These are phyloP conservation scores for Diaporthe eres DNA, from an alignment of 2,329 filamentous ascomycete genomes.

Conservation along the genomic window DNA sequence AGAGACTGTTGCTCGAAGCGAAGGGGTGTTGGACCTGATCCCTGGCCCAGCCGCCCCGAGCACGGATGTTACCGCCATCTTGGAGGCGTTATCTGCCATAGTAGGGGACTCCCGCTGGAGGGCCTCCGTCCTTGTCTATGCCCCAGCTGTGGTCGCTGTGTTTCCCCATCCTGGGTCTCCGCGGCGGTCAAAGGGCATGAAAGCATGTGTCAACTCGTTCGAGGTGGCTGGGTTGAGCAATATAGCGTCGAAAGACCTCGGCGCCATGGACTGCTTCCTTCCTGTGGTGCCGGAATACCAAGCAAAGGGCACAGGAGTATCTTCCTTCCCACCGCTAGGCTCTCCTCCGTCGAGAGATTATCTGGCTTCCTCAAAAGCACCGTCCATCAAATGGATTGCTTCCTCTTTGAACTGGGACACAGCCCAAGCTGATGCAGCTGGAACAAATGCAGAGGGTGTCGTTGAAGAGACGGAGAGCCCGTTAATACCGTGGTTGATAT, in stretches of 20 bases:
- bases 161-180: constrained; percentile 74
- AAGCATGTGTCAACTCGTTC: constrained; percentile 65
- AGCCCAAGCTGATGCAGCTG: constrained; percentile 48
- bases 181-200: constrained; percentile 60
- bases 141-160: constrained; percentile 77
- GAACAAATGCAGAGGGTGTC: constrained; percentile 52
- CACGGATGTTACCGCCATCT: constrained; percentile 75
- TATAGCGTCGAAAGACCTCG: constrained; percentile 60
- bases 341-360: constrained; percentile 57
- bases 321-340: constrained; percentile 69
- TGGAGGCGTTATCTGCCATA: constrained; percentile 84
- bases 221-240: constrained; percentile 66
- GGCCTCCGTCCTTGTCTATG: constrained; percentile 78
- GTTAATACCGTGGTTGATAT: constrained; percentile 80
- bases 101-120: constrained; percentile 85
- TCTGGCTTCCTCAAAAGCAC: constrained; percentile 43
- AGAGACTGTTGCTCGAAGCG: constrained; percentile 66
- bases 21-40: constrained; percentile 69
- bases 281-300: constrained; percentile 65
- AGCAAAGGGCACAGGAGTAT: constrained; percentile 49
- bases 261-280: constrained; percentile 76
- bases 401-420: constrained; percentile 50
- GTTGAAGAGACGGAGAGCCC: constrained; percentile 77
- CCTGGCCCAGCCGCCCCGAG: constrained; percentile 72
- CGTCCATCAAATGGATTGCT: constrained; percentile 34